Percentiles rank a stretch among this genome's conserved stretches.
Evolutionary conservation across 2,329 filamentous ascomycete genomes (phyloP).

Genomic region (Penicillium palitans): DNA sequence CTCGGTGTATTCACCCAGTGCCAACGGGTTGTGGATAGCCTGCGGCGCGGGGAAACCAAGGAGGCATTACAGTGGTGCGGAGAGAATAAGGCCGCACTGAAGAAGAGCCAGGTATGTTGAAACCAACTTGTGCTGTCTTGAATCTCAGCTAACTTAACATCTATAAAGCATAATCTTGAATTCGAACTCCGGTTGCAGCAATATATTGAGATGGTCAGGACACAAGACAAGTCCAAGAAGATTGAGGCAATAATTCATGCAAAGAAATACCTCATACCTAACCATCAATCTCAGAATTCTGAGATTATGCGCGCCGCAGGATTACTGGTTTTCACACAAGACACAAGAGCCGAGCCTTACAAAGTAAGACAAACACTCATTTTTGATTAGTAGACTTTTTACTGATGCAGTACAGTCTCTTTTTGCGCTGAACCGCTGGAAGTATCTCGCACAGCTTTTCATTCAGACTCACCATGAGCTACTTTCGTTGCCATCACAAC

Average conservation of each 20-base stretch:
- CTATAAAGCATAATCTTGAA: slow-evolving; percentile 71
- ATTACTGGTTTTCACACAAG: slow-evolving; percentile 71
- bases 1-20: slow-evolving; percentile 83
- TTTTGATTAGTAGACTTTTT: not conserved
- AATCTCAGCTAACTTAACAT: not conserved
- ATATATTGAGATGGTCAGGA: slow-evolving; percentile 85
- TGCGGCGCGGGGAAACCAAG: slow-evolving; percentile 68
- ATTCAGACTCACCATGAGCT: slow-evolving; percentile 82
- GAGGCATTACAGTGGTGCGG: slow-evolving; percentile 87
- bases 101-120: slow-evolving; percentile 72
- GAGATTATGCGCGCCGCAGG: slow-evolving; percentile 74
- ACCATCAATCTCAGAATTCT: slow-evolving; percentile 65
- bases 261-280: slow-evolving; percentile 74
- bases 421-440: slow-evolving; percentile 74
- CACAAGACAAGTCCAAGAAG: slow-evolving; percentile 62
- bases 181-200: slow-evolving; percentile 93
- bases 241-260: slow-evolving; percentile 79
- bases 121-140: not conserved
- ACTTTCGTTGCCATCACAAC: slow-evolving; percentile 75
- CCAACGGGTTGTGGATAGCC: slow-evolving; percentile 71
- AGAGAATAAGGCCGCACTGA: slow-evolving; percentile 89
- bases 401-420: slow-evolving; percentile 55
- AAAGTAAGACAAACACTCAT: slow-evolving; percentile 45
- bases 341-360: slow-evolving; percentile 61
- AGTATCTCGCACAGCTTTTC: slow-evolving; percentile 74